Percentiles rank a stretch among this genome's conserved stretches.
phyloP scores from a whole-genome alignment of 805 yeast species.

The Myxozyma neotropica region DNA sequence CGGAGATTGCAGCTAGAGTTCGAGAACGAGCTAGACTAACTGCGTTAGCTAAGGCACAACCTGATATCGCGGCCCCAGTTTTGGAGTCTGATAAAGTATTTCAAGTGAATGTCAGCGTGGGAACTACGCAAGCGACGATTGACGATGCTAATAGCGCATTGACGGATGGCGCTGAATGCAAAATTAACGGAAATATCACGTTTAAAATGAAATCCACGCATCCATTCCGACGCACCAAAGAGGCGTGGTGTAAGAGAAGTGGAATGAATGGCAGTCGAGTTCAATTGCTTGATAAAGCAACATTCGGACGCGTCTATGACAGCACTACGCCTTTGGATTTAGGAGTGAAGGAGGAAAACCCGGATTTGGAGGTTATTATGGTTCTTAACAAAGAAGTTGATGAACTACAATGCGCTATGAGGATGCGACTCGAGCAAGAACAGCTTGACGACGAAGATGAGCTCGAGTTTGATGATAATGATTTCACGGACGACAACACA shows the following conservation, averaged over 20 bases:
- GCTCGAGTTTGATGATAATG: background rate
- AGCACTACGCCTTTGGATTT: slow-evolving; percentile 23
- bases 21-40: slow-evolving; percentile 3
- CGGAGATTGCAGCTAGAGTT: slow-evolving; percentile 29
- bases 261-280: background rate
- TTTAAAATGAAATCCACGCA: slow-evolving; percentile 15
- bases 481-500: background rate
- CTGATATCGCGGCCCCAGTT: too few relatives aligned
- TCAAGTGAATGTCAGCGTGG: slow-evolving; percentile 2
- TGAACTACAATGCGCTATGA: slow-evolving; percentile 3
- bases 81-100: background rate
- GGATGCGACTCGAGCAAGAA: background rate
- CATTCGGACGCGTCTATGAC: slow-evolving; percentile 21
- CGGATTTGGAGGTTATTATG: slow-evolving; percentile 17
- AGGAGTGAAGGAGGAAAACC: slow-evolving; percentile 20
- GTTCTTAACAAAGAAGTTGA: slow-evolving; percentile 16
- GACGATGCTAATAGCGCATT: background rate
- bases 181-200: background rate
- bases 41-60: background rate
- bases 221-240: slow-evolving; percentile 7
- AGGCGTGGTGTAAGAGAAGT: slow-evolving; percentile 21
- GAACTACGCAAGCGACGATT: slow-evolving; percentile 1
- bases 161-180: background rate
- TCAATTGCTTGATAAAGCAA: slow-evolving; percentile 12
- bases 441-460: background rate